Conservation (phyloP, 306 rosid species). For the Lithocarpus polystachyus region DNA sequence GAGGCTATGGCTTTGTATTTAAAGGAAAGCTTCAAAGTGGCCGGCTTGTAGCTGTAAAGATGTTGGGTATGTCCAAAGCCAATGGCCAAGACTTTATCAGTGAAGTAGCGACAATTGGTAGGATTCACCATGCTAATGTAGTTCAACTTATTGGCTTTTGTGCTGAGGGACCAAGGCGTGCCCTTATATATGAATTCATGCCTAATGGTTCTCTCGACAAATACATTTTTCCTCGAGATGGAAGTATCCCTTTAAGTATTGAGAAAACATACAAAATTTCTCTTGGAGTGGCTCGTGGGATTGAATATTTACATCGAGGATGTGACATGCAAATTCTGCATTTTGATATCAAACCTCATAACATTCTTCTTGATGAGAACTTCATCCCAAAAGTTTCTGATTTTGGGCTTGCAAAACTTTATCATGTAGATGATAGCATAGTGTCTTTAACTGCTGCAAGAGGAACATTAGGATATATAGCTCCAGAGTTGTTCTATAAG, state of each 20-base stretch:
- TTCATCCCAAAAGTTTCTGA: too few relatives aligned
- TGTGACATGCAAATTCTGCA: slow-evolving; percentile 25
- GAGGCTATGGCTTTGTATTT: slow-evolving; percentile 19
- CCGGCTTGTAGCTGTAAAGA: slow-evolving; percentile 7
- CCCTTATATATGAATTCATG: slow-evolving; percentile 23
- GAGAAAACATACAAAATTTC: too few relatives aligned
- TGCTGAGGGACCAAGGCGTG: slow-evolving; percentile 16
- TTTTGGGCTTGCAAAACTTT: too few relatives aligned
- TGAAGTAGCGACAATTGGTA: slow-evolving; percentile 14
- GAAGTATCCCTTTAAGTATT: too few relatives aligned
- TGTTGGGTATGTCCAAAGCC: background rate
- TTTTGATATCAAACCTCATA: slow-evolving; percentile 23
- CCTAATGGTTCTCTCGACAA: slow-evolving; percentile 24
- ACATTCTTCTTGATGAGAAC: slow-evolving; percentile 3
- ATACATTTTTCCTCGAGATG: slow-evolving; percentile 8
- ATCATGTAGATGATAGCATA: too few relatives aligned
- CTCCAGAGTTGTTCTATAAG: slow-evolving; percentile 10
- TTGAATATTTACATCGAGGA: slow-evolving; percentile 21
- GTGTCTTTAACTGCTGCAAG: background rate
- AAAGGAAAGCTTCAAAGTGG: slow-evolving; percentile 20
- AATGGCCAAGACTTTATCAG: slow-evolving; percentile 27
- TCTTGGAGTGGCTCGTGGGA: slow-evolving; percentile 22
- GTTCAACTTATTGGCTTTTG: slow-evolving; percentile 23
- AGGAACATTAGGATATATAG: slow-evolving; percentile 21
- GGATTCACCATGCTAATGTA: slow-evolving; percentile 18